Evolutionary conservation across 306 rosid genomes (phyloP).

Genomic region (Medicago ruthenica): DNA sequence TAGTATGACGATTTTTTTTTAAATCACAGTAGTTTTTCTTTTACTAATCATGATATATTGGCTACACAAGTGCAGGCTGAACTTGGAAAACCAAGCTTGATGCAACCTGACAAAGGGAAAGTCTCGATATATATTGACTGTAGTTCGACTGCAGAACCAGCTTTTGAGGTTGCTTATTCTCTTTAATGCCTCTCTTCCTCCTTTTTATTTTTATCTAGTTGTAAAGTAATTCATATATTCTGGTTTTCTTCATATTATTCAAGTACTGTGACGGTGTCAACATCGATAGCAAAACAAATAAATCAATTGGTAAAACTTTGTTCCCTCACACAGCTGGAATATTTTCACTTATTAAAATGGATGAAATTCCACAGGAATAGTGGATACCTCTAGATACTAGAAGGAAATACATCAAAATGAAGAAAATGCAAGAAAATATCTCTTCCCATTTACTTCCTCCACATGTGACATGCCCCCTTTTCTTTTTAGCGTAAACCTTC

Average conservation of each 20-base stretch:
- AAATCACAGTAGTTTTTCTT: constrained; percentile 16
- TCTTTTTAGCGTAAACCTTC: not conserved
- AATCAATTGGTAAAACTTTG: constrained; percentile 16
- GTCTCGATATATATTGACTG: constrained; percentile 72
- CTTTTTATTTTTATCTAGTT: not conserved
- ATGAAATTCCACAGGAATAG: not conserved
- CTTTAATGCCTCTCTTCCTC: constrained; percentile 16
- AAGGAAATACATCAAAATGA: not conserved
- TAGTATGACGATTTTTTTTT: not conserved
- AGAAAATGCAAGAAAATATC: not conserved
- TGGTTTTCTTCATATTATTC: not conserved
- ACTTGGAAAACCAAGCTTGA: constrained; percentile 77
- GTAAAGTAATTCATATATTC: not conserved
- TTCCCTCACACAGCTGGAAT: not conserved
- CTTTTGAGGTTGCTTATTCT: constrained; percentile 63
- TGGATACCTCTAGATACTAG: not conserved
- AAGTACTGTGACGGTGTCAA: not conserved
- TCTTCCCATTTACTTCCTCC: not conserved
- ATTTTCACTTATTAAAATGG: not conserved
- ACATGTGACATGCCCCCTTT: not conserved
- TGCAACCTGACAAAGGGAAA: constrained; percentile 81
- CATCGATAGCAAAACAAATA: constrained; percentile 7
- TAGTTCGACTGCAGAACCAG: constrained; percentile 78
- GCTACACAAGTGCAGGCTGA: constrained; percentile 70
- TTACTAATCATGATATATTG: constrained; percentile 31